Evolutionary conservation across 176 grass and related monocot genomes (phyloP).

Genomic region (Oryza meyeriana): DNA sequence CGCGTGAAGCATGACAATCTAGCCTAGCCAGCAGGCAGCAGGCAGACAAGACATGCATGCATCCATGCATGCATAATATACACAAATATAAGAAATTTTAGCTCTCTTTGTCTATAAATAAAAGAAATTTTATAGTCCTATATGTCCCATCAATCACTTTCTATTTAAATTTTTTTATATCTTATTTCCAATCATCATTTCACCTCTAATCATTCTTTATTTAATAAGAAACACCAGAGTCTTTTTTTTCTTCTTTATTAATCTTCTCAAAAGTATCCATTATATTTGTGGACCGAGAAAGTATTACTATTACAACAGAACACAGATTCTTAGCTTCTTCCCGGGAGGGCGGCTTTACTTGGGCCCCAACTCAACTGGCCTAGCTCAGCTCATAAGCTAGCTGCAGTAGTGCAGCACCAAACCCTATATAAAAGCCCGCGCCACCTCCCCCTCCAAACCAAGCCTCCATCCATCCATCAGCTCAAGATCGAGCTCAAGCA

Average conservation of each 20-base stretch:
- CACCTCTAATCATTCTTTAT: too few relatives aligned
- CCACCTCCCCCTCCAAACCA: conserved; percentile 39
- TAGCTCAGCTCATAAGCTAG: not conserved
- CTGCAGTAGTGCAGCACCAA: conserved; percentile 44
- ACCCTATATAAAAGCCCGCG: conserved; percentile 76
- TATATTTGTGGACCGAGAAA: too few relatives aligned
- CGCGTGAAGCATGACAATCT: not conserved
- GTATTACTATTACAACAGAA: too few relatives aligned
- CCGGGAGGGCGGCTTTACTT: not conserved
- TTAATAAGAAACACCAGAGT: too few relatives aligned
- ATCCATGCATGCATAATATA: not conserved
- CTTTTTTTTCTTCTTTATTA: too few relatives aligned
- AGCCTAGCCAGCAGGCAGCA: not conserved
- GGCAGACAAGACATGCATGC: not conserved
- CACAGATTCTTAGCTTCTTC: not conserved
- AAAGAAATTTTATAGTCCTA: too few relatives aligned
- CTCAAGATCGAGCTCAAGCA: not conserved
- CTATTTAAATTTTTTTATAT: too few relatives aligned
- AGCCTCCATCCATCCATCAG: conserved; percentile 1
- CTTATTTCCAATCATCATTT: too few relatives aligned
- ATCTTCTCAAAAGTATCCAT: too few relatives aligned
- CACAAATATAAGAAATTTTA: too few relatives aligned
- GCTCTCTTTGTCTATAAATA: too few relatives aligned
- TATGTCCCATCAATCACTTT: too few relatives aligned
- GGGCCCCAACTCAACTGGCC: not conserved